Evolutionary conservation across 73 alveolate genomes (phyloP).

Genomic region (Paramecium caudatum): DNA sequence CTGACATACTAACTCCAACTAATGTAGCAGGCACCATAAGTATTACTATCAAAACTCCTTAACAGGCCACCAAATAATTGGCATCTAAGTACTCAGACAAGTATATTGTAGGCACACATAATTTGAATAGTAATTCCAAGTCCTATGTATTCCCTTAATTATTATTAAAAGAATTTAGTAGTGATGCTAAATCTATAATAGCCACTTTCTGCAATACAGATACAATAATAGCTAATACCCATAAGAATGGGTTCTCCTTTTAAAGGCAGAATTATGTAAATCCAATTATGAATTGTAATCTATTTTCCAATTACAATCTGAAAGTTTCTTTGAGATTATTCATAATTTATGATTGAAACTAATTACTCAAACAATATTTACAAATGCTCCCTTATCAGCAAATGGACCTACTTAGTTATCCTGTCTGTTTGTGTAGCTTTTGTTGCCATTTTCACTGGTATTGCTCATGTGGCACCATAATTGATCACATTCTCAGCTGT

Average conservation of each 20-base stretch:
- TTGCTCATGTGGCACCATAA: neutral
- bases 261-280: constrained; percentile 9
- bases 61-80: constrained; percentile 32
- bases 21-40: neutral
- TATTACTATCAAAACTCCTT: neutral
- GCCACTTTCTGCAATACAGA: constrained; percentile 24
- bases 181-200: neutral
- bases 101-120: neutral
- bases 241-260: neutral
- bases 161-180: neutral
- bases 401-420: neutral
- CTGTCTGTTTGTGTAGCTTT: neutral
- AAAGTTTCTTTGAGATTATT: neutral
- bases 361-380: neutral
- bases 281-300: constrained; percentile 31
- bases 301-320: neutral
- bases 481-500: neutral
- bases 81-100: neutral
- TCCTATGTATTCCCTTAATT: neutral
- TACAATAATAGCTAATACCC: constrained; percentile 21
- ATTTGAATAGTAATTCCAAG: neutral
- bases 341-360: neutral
- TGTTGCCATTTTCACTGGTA: neutral
- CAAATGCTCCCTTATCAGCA: neutral
- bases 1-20: constrained; percentile 20